phyloP scores from a whole-genome alignment of 805 yeast species.

The Lipomyces sp. region DNA sequence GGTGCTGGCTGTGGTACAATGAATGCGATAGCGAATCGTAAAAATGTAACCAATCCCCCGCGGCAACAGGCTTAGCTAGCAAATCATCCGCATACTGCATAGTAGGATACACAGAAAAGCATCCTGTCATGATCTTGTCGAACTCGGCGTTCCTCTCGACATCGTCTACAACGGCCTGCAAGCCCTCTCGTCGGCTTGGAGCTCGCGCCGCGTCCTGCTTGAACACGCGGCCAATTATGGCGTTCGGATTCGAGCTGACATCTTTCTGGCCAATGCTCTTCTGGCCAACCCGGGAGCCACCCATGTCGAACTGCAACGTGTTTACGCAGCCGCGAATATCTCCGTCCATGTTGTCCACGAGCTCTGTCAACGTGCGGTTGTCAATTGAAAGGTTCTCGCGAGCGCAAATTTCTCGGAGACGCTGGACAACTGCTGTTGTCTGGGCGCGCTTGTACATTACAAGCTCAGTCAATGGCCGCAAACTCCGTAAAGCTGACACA shows the following conservation, averaged over 20 bases:
- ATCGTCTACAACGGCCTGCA: slow-evolving; percentile 46
- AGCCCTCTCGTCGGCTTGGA: slow-evolving; percentile 31
- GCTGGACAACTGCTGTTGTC: slow-evolving; percentile 45
- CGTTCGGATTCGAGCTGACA: slow-evolving; percentile 61
- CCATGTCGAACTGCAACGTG: slow-evolving; percentile 63
- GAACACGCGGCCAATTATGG: slow-evolving; percentile 60
- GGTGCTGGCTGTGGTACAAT: slow-evolving; percentile 44
- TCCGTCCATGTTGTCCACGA: slow-evolving; percentile 69
- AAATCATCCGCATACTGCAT: slow-evolving; percentile 64
- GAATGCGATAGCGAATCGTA: slow-evolving; percentile 54
- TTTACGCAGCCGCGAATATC: slow-evolving; percentile 86
- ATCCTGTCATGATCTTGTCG: slow-evolving; percentile 64
- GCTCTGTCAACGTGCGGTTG: slow-evolving; percentile 54
- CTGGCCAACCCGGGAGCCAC: slow-evolving; percentile 8
- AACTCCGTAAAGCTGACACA: slow-evolving; percentile 66
- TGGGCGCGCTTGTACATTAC: slow-evolving; percentile 62
- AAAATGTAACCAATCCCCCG: slow-evolving; percentile 76
- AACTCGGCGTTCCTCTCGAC: slow-evolving; percentile 49
- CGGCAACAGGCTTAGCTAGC: slow-evolving; percentile 52
- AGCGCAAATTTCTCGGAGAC: slow-evolving; percentile 51
- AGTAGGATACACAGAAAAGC: slow-evolving; percentile 63
- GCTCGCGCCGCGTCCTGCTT: slow-evolving; percentile 43
- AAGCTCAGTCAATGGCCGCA: slow-evolving; percentile 71
- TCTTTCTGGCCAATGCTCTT: slow-evolving; percentile 50
- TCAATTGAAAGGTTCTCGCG: slow-evolving; percentile 52